Base-by-base conservation (phyloP, 805 yeast species). In the Candida multigemmis region DNA sequence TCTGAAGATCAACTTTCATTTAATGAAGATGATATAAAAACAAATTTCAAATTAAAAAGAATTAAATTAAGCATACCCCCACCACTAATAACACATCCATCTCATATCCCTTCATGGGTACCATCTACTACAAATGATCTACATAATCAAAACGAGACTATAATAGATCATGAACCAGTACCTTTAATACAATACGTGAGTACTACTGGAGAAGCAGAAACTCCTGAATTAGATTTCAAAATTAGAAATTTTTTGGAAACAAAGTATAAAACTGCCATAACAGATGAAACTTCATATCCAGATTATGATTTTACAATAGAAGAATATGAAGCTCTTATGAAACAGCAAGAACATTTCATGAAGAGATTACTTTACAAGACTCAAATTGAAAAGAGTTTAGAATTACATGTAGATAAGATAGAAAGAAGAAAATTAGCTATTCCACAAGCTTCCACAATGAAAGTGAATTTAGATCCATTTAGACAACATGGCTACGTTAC, bases 271-370 rank as follows among this genome's bases (percentile, higher is more conserved):
- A 38, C 48, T 2, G 57, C 64, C 3, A 57, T 61, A 18, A 37
- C 60, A 5, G 68, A 61, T 31, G 68, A 61, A 18, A 34, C 54
- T 1, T 44, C 38, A 10, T 34, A 38, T 11, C 35, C 36, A 4
- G 68, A 61, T 20, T 50, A 43, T 22, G 35, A 40, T 21, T 47
- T 42, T 23, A 46, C 64, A 0, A 44, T 46, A 1, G 77, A 73
- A 25, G 93, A 85, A 38, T 83, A 70, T 35, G 65, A 73, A 1
- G 50, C 50, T n/a, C 65, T 71, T 12, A 56, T 85, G 22, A 42
- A 49, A 1, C 71, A 68, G 15, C 91, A 84, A 38, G 14, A 45
- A 42, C 10, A 59, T 48, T 32, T 69, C 71, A 29, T 65, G 56
- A 35, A 56, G 50, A 21, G 81, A 73, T 19, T 60, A 36, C 46